These are phyloP conservation scores for Hyphopichia buzzinii DNA, from an alignment of 1,139 yeast genomes.

Conservation along the genomic window DNA sequence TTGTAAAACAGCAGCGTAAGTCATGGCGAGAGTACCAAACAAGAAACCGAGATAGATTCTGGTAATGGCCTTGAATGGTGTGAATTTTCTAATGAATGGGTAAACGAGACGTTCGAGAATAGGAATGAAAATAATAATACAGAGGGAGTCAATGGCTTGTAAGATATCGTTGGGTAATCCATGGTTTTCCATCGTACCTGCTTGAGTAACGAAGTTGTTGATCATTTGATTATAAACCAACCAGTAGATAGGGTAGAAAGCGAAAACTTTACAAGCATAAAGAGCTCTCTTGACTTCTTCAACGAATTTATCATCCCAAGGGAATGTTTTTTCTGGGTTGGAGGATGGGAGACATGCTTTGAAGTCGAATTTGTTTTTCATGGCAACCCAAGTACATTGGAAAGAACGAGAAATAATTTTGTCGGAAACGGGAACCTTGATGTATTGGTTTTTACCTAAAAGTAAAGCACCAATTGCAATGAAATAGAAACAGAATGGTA, in stretches of 20 bases:
- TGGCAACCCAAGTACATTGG: conserved; percentile 44
- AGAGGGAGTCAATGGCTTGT: conserved; percentile 61
- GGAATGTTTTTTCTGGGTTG: conserved; percentile 41
- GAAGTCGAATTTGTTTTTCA: conserved; percentile 49
- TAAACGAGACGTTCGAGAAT: conserved; percentile 51
- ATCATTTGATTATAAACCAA: conserved; percentile 66
- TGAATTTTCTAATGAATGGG: conserved; percentile 54
- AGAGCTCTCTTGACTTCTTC: conserved; percentile 61
- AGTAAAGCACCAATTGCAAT: conserved; percentile 56
- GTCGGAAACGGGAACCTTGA: conserved; percentile 62
- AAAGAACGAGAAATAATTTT: conserved; percentile 59
- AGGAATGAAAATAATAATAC: conserved; percentile 63
- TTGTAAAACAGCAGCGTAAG: conserved; percentile 81
- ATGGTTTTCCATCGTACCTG: conserved; percentile 62
- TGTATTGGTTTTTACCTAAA: conserved; percentile 56
- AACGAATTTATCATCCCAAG: conserved; percentile 61
- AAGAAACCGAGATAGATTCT: conserved; percentile 76
- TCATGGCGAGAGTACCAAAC: conserved; percentile 68
- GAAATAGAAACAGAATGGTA: conserved; percentile 68
- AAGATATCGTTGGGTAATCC: conserved; percentile 66
- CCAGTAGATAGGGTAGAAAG: conserved; percentile 66
- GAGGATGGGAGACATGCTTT: conserved; percentile 56
- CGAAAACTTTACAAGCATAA: conserved; percentile 61
- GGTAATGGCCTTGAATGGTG: conserved; percentile 66
- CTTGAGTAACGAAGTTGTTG: conserved; percentile 63